Evolutionary conservation across 2,329 filamentous ascomycete genomes (phyloP).

Genomic region (Phaeosphaeria sp.): DNA sequence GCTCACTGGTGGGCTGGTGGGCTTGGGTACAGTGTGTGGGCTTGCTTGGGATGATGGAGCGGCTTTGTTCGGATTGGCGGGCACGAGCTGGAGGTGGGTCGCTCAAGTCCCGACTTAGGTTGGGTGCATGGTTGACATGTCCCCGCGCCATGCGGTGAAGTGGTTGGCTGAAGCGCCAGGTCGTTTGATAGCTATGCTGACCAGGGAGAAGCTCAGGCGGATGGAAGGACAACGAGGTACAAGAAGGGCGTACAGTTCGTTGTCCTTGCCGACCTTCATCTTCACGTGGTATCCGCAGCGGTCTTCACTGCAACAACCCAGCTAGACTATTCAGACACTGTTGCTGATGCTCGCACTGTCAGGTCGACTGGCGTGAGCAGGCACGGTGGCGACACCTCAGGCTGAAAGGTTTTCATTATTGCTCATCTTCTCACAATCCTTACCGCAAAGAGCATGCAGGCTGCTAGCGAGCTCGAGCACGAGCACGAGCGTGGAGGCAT

Average conservation of each 20-base stretch:
- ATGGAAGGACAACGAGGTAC: not conserved
- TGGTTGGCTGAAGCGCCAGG: conserved; percentile 27
- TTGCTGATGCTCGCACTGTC: not conserved
- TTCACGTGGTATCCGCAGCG: conserved; percentile 1
- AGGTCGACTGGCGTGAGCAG: conserved; percentile 3
- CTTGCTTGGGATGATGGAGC: conserved; percentile 21
- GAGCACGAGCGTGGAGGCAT: conserved; percentile 39
- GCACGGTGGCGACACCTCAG: conserved; percentile 28
- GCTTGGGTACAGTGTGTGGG: conserved; percentile 6
- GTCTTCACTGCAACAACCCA: not conserved
- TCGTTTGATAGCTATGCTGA: conserved; percentile 21
- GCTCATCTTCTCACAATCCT: conserved; percentile 11
- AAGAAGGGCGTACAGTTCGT: not conserved
- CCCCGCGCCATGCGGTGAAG: conserved; percentile 26
- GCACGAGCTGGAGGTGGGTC: conserved; percentile 29
- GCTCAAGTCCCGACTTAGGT: conserved; percentile 24
- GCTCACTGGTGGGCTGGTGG: conserved; percentile 25
- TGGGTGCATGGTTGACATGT: conserved; percentile 25
- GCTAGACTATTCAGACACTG: not conserved
- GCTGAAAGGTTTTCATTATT: conserved; percentile 21
- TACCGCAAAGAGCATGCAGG: conserved; percentile 14
- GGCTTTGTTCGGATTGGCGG: conserved; percentile 31
- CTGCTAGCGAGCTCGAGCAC: conserved; percentile 30
- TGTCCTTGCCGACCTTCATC: not conserved
- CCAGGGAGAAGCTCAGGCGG: conserved; percentile 9